Percentiles rank a stretch among this genome's conserved stretches.
Evolutionary conservation across 2,329 filamentous ascomycete genomes (phyloP).

Genomic region (Nothomitra cinnamomea): DNA sequence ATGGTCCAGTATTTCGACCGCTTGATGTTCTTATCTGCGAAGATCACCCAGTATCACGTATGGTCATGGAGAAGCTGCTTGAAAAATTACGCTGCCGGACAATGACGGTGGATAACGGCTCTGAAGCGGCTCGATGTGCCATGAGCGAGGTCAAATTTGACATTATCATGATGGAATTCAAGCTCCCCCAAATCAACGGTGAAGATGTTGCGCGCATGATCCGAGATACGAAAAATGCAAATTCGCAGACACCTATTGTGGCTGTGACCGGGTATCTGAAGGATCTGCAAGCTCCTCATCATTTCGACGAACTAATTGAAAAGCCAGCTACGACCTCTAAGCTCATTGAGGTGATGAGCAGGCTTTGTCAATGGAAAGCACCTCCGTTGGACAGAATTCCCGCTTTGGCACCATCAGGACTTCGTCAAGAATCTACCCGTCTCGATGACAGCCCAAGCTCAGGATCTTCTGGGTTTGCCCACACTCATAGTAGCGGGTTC

Average conservation of each 20-base stretch:
- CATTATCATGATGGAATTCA: slow-evolving; percentile 96
- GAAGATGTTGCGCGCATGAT: slow-evolving; percentile 96
- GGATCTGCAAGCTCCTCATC: slow-evolving; percentile 82
- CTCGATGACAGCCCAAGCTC: slow-evolving; percentile 71
- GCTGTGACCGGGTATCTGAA: slow-evolving; percentile 97
- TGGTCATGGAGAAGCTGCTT: slow-evolving; percentile 97
- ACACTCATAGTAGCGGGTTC: slow-evolving; percentile 57
- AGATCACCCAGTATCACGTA: slow-evolving; percentile 86
- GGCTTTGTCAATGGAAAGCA: slow-evolving; percentile 85
- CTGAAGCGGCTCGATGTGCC: slow-evolving; percentile 82
- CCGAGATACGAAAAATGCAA: slow-evolving; percentile 86
- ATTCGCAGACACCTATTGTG: slow-evolving; percentile 86
- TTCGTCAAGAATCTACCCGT: slow-evolving; percentile 46
- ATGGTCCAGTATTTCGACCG: slow-evolving; percentile 73
- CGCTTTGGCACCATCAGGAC: slow-evolving; percentile 40
- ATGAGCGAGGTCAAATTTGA: slow-evolving; percentile 98
- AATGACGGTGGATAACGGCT: slow-evolving; percentile 76
- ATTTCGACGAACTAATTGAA: slow-evolving; percentile 90
- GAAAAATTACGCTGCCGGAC: slow-evolving; percentile 92
- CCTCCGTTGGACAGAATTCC: slow-evolving; percentile 41
- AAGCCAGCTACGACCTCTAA: slow-evolving; percentile 92
- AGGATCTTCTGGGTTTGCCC: slow-evolving; percentile 57
- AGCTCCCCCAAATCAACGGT: slow-evolving; percentile 84
- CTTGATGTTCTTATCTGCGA: slow-evolving; percentile 93
- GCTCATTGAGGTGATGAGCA: slow-evolving; percentile 70